Conservation (phyloP, 768 basidiomycete species). For the Baorangia bicolor region DNA sequence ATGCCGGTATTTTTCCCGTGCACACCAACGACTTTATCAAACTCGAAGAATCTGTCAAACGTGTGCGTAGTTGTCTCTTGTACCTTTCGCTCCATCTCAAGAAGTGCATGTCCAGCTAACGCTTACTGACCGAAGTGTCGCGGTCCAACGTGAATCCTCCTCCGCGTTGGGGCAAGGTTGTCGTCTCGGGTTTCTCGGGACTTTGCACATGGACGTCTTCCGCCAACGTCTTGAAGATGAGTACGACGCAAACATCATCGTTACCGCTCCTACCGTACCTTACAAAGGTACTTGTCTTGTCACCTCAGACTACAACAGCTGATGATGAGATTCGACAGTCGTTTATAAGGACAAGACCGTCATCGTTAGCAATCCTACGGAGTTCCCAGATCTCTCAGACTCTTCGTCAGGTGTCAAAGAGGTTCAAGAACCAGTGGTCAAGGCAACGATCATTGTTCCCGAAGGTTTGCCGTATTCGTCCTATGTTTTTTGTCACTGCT, state of each 20-base stretch:
- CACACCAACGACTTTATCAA: conserved; percentile 90
- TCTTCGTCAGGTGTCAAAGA: conserved; percentile 57
- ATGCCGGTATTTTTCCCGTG: conserved; percentile 91
- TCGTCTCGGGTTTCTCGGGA: conserved; percentile 92
- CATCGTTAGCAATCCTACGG: conserved; percentile 87
- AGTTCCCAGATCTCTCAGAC: conserved; percentile 86
- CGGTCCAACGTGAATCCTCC: conserved; percentile 88
- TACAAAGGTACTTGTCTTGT: conserved; percentile 60
- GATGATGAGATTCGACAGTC: conserved; percentile 45
- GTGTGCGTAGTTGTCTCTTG: conserved; percentile 48
- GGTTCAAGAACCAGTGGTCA: conserved; percentile 91
- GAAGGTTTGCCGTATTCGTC: conserved; percentile 55
- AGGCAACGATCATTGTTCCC: conserved; percentile 91
- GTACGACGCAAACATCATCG: conserved; percentile 89
- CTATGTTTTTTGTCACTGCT: background rate
- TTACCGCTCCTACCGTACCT: conserved; percentile 95
- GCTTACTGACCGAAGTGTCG: conserved; percentile 85
- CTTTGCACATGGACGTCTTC: conserved; percentile 95
- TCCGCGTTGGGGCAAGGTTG: conserved; percentile 94
- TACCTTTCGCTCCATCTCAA: conserved; percentile 8
- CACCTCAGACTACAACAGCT: background rate
- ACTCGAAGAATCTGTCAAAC: conserved; percentile 92
- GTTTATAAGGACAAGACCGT: conserved; percentile 63
- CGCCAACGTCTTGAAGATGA: conserved; percentile 97
- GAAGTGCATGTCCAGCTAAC: conserved; percentile 53